Evolutionary conservation across 2,329 filamentous ascomycete species (phyloP).

Genomic region (Xylaria sp.): DNA sequence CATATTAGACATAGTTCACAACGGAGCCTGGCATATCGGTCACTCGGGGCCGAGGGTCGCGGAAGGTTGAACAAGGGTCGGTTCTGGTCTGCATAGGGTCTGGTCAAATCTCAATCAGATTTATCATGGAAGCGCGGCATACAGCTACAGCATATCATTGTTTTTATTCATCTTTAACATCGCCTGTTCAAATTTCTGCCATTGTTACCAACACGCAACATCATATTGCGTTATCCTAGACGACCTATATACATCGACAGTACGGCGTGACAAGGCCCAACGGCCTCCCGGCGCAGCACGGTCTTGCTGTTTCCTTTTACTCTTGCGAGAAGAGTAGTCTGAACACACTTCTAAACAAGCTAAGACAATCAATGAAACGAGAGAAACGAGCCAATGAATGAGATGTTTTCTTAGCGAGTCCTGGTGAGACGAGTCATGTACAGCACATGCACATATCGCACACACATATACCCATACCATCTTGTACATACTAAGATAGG

Average conservation of each 20-base stretch:
- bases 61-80: constrained; percentile 20
- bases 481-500: not conserved
- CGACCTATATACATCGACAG: constrained; percentile 4
- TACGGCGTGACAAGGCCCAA: not conserved
- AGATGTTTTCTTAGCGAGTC: not conserved
- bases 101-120: constrained; percentile 12
- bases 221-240: constrained; percentile 8
- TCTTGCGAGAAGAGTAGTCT: not conserved
- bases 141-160: constrained; percentile 20
- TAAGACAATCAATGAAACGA: constrained; percentile 18
- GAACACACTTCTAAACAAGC: not conserved
- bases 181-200: not conserved
- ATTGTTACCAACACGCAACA: not conserved
- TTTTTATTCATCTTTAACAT: constrained; percentile 17
- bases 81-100: constrained; percentile 30
- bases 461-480: not conserved
- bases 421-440: constrained; percentile 1
- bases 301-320: too few relatives aligned
- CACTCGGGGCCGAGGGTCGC: constrained; percentile 13
- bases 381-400: constrained; percentile 13
- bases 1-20: constrained; percentile 31
- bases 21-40: constrained; percentile 30
- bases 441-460: not conserved
- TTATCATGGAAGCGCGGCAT: constrained; percentile 19
- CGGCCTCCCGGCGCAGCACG: not conserved